Evolutionary conservation across 2,329 filamentous ascomycete species (phyloP), one percentile per base, ranked within the genome.

Genomic region (Alternaria sp.): DNA sequence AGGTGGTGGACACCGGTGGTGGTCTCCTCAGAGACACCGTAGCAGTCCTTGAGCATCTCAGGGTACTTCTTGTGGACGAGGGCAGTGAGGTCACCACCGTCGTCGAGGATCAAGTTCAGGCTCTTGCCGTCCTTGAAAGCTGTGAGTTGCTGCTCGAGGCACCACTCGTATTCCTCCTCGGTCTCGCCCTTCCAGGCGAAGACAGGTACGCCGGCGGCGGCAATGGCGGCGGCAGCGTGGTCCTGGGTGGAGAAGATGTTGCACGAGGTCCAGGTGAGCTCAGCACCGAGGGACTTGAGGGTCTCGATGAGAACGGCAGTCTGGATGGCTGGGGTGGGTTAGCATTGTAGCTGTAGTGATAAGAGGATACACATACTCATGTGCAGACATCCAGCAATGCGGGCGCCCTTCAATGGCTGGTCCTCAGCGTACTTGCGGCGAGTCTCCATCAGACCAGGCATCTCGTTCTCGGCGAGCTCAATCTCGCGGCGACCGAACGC

Each of bases 191-290:
- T 91, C 89, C 89, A 91, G 76, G 89, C 89, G 79, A 91, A 91
- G 77, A 99, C 95, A 78, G 95, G 94, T 71, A 96, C 91, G 82
- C 95, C 96, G 58, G 90, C 87, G 61, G 95, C 96, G 75, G 96
- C 96, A 85, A 99, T 97, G 82, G 96, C 96, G 73, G 96, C 94
- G 59, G 96, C 96, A 78, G 96, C 96, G 86, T 98, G 95, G 86
- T 98, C 96, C 85, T 97, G 95, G 77, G 95, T 98, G 82, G 92
- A 96, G 91, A 97, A 99, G 85, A 99, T 98, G 90, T 99, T 98
- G 92, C 96, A 99, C 77, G 92, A 96, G 67, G 95, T 92, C 96
- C 96, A 98, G 81, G 96, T 99, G 78, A 98, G 92, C 89, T 98
- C 96, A 78, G 96, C 96, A 86, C 96, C 96, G 78, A 99, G 93